Percentiles rank a stretch among this genome's conserved stretches.
Conservation (phyloP, 139 green algal genomes). For the Coccomyxa sp. region DNA sequence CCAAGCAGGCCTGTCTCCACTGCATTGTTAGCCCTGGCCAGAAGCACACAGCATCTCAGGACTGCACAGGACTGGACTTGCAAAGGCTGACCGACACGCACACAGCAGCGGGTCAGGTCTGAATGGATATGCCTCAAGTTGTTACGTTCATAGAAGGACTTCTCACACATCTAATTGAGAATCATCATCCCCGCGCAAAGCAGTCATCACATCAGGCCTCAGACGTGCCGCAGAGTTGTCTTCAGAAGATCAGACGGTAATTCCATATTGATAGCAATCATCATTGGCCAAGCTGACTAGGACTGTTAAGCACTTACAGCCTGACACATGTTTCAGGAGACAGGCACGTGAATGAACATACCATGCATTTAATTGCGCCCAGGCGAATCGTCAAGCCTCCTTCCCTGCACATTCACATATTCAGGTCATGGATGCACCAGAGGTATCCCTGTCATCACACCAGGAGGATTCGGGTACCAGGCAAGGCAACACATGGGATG, state of each 20-base stretch:
- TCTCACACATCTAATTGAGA: constrained; percentile 22
- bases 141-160: background rate
- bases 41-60: no score
- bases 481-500: background rate
- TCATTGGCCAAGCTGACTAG: constrained; percentile 16
- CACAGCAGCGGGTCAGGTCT: background rate
- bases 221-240: constrained; percentile 21
- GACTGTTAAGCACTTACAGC: background rate
- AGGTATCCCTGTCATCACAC: no score
- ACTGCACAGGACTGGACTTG: no score
- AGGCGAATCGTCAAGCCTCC: no score
- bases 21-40: no score
- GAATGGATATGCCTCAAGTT: constrained; percentile 16
- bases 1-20: no score
- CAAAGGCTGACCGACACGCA: no score
- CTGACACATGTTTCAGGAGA: background rate
- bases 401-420: no score
- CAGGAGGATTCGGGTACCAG: no score
- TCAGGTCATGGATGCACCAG: no score
- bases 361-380: no score
- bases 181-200: constrained; percentile 11
- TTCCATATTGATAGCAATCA: constrained; percentile 31
- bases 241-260: constrained; percentile 41
- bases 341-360: no score
- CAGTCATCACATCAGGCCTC: constrained; percentile 10